These are phyloP conservation scores for Magnolia sinica DNA, from an alignment of 164 flowering plant species.

Conservation along the genomic window DNA sequence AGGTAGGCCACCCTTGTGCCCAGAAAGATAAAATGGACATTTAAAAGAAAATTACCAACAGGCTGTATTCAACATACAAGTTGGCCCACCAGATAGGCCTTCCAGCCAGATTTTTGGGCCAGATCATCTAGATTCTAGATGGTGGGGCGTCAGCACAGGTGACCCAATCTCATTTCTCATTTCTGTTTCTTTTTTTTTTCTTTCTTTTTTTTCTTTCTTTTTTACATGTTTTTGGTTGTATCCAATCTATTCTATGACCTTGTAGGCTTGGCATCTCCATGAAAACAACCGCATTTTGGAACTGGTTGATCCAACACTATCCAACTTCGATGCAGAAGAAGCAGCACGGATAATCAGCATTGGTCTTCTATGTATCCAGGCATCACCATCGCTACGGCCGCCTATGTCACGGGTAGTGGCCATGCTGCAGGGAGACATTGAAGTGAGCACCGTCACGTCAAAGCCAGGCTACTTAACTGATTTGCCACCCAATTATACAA, in stretches of 20 bases:
- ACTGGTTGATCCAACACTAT: constrained; percentile 38
- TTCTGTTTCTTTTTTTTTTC: too few species aligned
- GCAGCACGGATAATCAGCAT: constrained; percentile 39
- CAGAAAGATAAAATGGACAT: too few species aligned
- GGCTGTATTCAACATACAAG: too few species aligned
- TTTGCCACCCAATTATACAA: constrained; percentile 11
- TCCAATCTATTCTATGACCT: background rate
- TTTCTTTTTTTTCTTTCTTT: too few species aligned
- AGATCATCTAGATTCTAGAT: too few species aligned
- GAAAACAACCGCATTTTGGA: constrained; percentile 34
- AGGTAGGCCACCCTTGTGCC: too few species aligned
- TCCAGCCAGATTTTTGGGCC: too few species aligned
- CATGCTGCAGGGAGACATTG: constrained; percentile 60
- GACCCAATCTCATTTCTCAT: too few species aligned
- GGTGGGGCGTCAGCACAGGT: too few species aligned
- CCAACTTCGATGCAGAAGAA: constrained; percentile 36
- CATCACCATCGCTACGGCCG: constrained; percentile 54
- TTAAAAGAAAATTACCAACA: too few species aligned
- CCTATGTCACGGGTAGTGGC: constrained; percentile 64
- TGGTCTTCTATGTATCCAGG: constrained; percentile 60
- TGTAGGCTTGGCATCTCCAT: constrained; percentile 54
- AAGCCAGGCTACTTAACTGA: constrained; percentile 27
- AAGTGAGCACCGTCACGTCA: constrained; percentile 38
- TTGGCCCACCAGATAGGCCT: too few species aligned
- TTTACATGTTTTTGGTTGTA: too few species aligned